Base-by-base conservation (phyloP, 192 early-diverging fungal species). In the Gonapodya prolifera region DNA sequence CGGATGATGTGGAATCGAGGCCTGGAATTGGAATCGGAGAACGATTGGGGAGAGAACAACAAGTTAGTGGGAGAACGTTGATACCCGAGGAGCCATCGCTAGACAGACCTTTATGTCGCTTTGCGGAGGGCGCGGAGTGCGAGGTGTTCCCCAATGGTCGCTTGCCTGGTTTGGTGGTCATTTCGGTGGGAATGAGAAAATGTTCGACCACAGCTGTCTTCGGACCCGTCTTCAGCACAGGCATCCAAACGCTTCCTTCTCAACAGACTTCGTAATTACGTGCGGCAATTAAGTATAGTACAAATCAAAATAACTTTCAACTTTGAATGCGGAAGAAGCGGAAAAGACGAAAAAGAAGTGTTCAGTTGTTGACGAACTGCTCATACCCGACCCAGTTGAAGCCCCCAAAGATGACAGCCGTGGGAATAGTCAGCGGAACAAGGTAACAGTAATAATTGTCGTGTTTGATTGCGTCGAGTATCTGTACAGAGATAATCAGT, bases 301-400 rank as follows among this genome's bases (percentile, higher is more conserved):
- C n/a, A n/a, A n/a, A n/a, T n/a, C n/a, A n/a, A n/a, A n/a, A n/a
- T n/a, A n/a, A n/a, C n/a, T n/a, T n/a, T n/a, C n/a, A n/a, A n/a
- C n/a, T n/a, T n/a, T n/a, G n/a, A n/a, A n/a, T n/a, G n/a, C n/a
- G n/a, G n/a, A n/a, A n/a, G n/a, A n/a, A n/a, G n/a, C n/a, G n/a
- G n/a, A n/a, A n/a, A n/a, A n/a, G n/a, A n/a, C n/a, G n/a, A n/a
- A n/a, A n/a, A n/a, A n/a, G n/a, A n/a, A n/a, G n/a, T n/a, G n/a
- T n/a, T n/a, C n/a, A n/a, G 80, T 95, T 98, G 75, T 96, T 94
- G 13, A 94, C 83, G 80, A 95, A 96, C 75, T 94, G 90, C 84
- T 98, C 96, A 90, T 96, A 92, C 17, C 96, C 95, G 34, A 98
- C 86, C 96, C 96, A 98, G 84, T 96, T 98, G 86, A 92, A 93